Evolutionary conservation across 805 yeast species (phyloP).

Genomic region (Saturnispora galanensis): DNA sequence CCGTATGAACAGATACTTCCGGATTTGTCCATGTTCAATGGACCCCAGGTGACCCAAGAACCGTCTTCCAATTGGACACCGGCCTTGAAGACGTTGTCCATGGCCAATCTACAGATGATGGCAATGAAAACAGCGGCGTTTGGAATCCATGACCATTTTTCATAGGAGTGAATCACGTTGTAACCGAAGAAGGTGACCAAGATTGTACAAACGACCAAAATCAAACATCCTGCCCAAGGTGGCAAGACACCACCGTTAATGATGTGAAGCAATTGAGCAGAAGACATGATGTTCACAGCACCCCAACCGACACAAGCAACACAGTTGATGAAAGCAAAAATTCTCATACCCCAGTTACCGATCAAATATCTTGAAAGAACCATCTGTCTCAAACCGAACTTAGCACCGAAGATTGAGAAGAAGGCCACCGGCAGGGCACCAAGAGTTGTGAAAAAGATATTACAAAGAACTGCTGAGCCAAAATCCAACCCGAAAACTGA

Average conservation of each 20-base stretch:
- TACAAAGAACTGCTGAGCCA: conserved; percentile 57
- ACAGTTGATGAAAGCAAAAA: conserved; percentile 67
- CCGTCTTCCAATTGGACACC: conserved; percentile 30
- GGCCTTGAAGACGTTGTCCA: conserved; percentile 50
- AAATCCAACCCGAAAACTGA: conserved; percentile 59
- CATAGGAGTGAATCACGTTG: conserved; percentile 69
- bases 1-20: conserved; percentile 75
- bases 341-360: conserved; percentile 67
- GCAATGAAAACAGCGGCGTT: conserved; percentile 63
- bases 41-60: conserved; percentile 25
- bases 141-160: conserved; percentile 85
- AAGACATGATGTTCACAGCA: conserved; percentile 82
- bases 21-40: conserved; percentile 56
- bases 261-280: conserved; percentile 74
- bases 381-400: conserved; percentile 83
- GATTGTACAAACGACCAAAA: conserved; percentile 59
- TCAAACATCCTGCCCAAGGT: conserved; percentile 84
- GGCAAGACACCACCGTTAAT: conserved; percentile 62
- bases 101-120: conserved; percentile 67
- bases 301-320: conserved; percentile 94
- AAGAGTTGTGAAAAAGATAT: conserved; percentile 61
- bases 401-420: conserved; percentile 75
- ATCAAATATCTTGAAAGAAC: conserved; percentile 65
- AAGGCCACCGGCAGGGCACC: conserved; percentile 78
- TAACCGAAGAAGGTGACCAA: conserved; percentile 78